These are phyloP conservation scores for Hymenoscyphus linearis DNA, from an alignment of 2,329 filamentous ascomycete genomes.

Conservation along the genomic window DNA sequence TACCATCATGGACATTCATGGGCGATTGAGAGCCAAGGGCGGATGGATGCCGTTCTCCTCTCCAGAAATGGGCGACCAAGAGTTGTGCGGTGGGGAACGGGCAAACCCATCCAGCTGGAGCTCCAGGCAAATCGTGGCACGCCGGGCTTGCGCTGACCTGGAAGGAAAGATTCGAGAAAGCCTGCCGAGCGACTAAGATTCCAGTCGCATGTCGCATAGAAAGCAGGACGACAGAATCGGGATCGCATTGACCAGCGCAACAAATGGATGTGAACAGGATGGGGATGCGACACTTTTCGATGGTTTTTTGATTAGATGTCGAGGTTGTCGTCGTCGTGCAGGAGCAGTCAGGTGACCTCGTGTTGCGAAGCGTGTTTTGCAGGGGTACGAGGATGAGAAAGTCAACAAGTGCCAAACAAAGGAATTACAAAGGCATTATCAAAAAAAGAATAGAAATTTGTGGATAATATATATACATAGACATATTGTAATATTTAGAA, in stretches of 20 bases:
- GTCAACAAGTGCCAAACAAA: background rate
- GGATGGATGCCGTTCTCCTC: background rate
- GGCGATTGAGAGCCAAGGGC: slow-evolving; percentile 8
- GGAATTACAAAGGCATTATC: background rate
- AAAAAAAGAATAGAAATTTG: background rate
- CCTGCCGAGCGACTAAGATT: slow-evolving; percentile 26
- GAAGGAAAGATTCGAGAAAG: slow-evolving; percentile 10
- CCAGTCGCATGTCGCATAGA: slow-evolving; percentile 11
- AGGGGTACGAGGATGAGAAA: background rate
- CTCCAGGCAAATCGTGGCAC: slow-evolving; percentile 15
- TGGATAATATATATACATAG: background rate
- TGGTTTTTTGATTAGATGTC: background rate
- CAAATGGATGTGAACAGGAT: background rate
- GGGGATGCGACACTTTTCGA: slow-evolving; percentile 1
- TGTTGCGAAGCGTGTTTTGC: background rate
- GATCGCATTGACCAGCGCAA: slow-evolving; percentile 6
- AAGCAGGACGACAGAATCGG: background rate
- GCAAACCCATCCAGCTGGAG: background rate
- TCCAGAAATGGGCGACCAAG: background rate
- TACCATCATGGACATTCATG: slow-evolving; percentile 8
- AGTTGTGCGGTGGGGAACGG: slow-evolving; percentile 10
- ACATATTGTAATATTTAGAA: background rate
- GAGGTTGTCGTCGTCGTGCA: background rate
- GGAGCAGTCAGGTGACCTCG: background rate
- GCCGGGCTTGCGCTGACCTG: slow-evolving; percentile 13